phyloP scores from a whole-genome alignment of 768 basidiomycete genomes.

The Coprinopsis sp. region DNA sequence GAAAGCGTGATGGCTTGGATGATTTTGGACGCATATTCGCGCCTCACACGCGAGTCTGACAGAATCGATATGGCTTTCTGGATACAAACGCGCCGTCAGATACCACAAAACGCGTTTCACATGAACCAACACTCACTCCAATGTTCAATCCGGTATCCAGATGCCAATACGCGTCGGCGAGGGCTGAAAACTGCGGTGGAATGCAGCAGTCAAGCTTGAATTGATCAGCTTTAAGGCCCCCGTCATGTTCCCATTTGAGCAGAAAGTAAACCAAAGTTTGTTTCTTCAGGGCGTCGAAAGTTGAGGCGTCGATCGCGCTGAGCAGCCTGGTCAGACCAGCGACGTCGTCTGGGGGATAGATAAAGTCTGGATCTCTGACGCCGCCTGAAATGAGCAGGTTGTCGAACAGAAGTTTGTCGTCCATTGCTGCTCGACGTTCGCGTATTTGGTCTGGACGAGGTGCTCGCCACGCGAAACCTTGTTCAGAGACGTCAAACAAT shows the following conservation, averaged over 20 bases:
- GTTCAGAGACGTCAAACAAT: conserved; percentile 51
- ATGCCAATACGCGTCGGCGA: conserved; percentile 85
- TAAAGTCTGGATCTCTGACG: conserved; percentile 49
- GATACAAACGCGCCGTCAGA: conserved; percentile 1
- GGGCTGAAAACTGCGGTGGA: conserved; percentile 67
- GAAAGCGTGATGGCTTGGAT: conserved; percentile 56
- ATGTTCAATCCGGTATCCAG: conserved; percentile 68
- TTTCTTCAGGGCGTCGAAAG: conserved; percentile 73
- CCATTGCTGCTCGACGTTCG: conserved; percentile 54
- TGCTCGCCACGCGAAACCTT: conserved; percentile 56
- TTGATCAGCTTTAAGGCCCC: conserved; percentile 45
- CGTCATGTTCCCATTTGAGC: conserved; percentile 74
- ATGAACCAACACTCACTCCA: conserved; percentile 42
- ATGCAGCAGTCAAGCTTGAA: conserved; percentile 55
- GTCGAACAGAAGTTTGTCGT: conserved; percentile 68
- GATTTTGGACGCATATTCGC: conserved; percentile 77
- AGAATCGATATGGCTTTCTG: conserved; percentile 71
- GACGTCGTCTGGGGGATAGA: conserved; percentile 66
- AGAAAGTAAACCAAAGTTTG: conserved; percentile 79
- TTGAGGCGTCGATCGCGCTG: conserved; percentile 52
- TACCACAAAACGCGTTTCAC: neutral
- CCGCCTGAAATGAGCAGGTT: conserved; percentile 64
- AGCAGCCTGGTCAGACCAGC: conserved; percentile 53
- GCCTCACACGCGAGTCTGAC: conserved; percentile 68
- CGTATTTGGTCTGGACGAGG: conserved; percentile 54